Base-by-base conservation (phyloP, 2,329 filamentous ascomycete genomes). In the Penicillium sp. region DNA sequence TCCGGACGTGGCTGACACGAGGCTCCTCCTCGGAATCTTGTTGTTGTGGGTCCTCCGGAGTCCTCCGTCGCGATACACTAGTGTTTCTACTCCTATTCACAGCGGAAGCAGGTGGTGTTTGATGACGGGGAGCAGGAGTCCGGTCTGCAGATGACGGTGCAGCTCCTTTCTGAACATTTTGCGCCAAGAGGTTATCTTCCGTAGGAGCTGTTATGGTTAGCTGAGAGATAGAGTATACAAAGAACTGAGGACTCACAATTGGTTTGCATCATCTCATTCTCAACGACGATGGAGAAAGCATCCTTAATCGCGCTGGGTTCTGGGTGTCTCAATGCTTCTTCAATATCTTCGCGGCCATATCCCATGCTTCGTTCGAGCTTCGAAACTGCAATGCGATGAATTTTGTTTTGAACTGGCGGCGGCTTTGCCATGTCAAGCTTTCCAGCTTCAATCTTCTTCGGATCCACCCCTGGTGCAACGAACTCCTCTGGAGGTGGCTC, bases 311-410 rank as follows among this genome's bases (percentile, higher is more conserved):
- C 92, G 55, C 92, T 97, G 11, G 94, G 94, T 71, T 99, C 94
- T 49, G 94, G 86, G 53, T 91, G 91, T 67, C 89, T 88, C 59
- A 99, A 79, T 19, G 94, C 93, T 73, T 97, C 94, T 70, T 97
- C 89, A 49, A 99, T 93, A 77, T 99, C 94, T 58, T 88, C 88
- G 71, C 90, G 93, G 34, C 89, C 91, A 70, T 99, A 99, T 56
- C 94, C 94, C 92, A 99, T 97, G 0, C 91, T 97, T 76, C 93
- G 94, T 67, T 93, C 94, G 49, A 99, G 88, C 79, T 97, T 97
- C 56, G 92, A 89, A 6, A 96, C 93, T 3, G 97, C 93, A 61
- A 91, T 88, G 56, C 94, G 86, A 70, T 97, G 92, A 27, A 99
- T 83, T 74, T 91, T 91, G 75, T 96, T 90, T 63, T 95, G 90